Percentiles rank a stretch among this genome's conserved stretches.
phyloP scores from a whole-genome alignment of 306 rosid genomes.

The Corylus americana region DNA sequence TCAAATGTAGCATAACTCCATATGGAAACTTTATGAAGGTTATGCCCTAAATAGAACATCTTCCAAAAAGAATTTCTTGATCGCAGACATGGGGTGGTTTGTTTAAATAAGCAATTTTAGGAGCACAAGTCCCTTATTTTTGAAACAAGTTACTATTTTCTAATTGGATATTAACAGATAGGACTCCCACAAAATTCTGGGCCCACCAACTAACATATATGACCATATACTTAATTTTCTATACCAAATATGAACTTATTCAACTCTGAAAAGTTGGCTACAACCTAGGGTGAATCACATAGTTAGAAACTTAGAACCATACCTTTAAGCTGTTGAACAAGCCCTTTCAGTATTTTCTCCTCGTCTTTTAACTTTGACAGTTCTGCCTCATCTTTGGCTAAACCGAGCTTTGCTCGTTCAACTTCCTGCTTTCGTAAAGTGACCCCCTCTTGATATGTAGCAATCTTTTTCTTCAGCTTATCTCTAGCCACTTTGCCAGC shows the following conservation, averaged over 20 bases:
- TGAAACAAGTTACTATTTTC: background rate
- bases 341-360: slow-evolving; percentile 66
- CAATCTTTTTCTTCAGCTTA: slow-evolving; percentile 70
- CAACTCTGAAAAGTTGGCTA: background rate
- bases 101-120: too few relatives aligned
- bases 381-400: slow-evolving; percentile 67
- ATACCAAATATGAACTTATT: slow-evolving; percentile 6
- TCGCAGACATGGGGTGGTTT: background rate
- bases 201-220: slow-evolving; percentile 5
- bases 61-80: background rate
- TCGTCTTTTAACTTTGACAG: slow-evolving; percentile 71
- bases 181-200: background rate
- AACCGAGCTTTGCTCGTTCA: slow-evolving; percentile 63
- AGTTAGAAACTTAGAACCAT: slow-evolving; percentile 11
- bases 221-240: slow-evolving; percentile 17
- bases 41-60: background rate
- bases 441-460: slow-evolving; percentile 75
- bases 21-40: background rate
- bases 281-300: background rate
- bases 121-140: too few relatives aligned
- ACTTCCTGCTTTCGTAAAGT: slow-evolving; percentile 59
- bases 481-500: slow-evolving; percentile 90
- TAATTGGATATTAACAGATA: background rate
- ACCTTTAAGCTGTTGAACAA: slow-evolving; percentile 90
- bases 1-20: background rate